Base-by-base conservation (phyloP, 2,329 filamentous ascomycete genomes). In the Aspergillus sp. region DNA sequence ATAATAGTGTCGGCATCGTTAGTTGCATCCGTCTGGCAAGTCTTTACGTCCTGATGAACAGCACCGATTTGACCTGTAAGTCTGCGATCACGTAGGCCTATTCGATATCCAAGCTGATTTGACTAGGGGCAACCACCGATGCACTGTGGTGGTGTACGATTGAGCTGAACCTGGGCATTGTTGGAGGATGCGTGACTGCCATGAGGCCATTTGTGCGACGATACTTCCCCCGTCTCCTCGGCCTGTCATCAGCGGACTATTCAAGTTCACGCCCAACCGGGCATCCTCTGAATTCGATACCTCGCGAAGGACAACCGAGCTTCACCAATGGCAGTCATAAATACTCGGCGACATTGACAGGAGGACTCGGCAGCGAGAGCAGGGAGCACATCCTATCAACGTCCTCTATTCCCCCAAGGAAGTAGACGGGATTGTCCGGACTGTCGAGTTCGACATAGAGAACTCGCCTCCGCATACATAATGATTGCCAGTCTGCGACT, bases 131-230 rank as follows among this genome's bases (percentile, higher is more conserved):
- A 4, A 58, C 55, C 4, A 55, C 49, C 2, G 44, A 56, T 27
- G 54, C 58, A 2, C 46, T 56, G 1, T 50, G 60, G 48, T 62
- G 58, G 54, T 59, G 56, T 28, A 50, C 53, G 4, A 55, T 62
- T 42, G 60, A 64, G 43, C 38, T 58, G 7, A 61, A 62, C 33
- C 48, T 63, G 1, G 54, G 57, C 10, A 59, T 64, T 12, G 48
- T 50, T 33, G 52, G 54, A 26, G 60, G 58, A 42, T 61, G 55
- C 46, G 48, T 60, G 5, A 59, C 59, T 26, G 58, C 58, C 5
- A 51, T 63, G 41, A 49, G 59, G 13, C 60, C 59, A 0, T 60
- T 64, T 35, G 44, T 59, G 27, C 51, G 54, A 36, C 49, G 46
- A 40, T 61, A 60, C 51, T 52, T 58, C 39, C 60, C 60, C 38